Percentiles rank a stretch among this genome's conserved stretches.
Evolutionary conservation across 768 basidiomycete species (phyloP).

Genomic region (Mycena alexandri): DNA sequence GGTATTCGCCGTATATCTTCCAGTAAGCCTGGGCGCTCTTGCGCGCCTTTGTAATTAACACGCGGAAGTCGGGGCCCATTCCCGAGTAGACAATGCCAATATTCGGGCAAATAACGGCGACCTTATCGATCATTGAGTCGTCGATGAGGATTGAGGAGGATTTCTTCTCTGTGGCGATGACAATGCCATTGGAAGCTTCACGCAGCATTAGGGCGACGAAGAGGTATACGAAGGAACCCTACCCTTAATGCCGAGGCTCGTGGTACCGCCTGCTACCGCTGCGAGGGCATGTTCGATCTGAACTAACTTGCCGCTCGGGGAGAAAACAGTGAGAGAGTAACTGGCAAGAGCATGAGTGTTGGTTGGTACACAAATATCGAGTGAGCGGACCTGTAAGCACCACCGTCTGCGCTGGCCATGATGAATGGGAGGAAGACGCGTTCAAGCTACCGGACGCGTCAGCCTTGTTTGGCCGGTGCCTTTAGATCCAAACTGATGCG

Average conservation of each 20-base stretch:
- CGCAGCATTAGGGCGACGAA: constrained; percentile 34
- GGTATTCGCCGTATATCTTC: constrained; percentile 99
- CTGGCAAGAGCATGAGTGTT: constrained; percentile 55
- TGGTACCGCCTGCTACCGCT: constrained; percentile 94
- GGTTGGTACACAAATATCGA: constrained; percentile 31
- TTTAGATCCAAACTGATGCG: constrained; percentile 5
- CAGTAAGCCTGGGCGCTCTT: constrained; percentile 99
- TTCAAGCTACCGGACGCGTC: constrained; percentile 28
- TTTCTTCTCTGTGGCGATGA: constrained; percentile 99
- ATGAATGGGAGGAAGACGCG: constrained; percentile 43
- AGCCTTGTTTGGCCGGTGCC: constrained; percentile 9
- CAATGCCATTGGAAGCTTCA: constrained; percentile 97
- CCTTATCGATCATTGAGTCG: constrained; percentile 98
- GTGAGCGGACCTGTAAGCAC: constrained; percentile 74
- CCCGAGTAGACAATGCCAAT: constrained; percentile 99
- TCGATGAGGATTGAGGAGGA: constrained; percentile 97
- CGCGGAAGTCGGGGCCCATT: constrained; percentile 99
- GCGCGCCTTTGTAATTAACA: constrained; percentile 92
- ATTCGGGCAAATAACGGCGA: constrained; percentile 96
- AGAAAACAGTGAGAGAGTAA: constrained; percentile 99
- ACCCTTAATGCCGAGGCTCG: constrained; percentile 99
- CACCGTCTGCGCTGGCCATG: constrained; percentile 88
- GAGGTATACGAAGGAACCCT: constrained; percentile 39
- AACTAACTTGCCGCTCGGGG: constrained; percentile 97
- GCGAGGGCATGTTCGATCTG: constrained; percentile 99